Evolutionary conservation across 169 alveolate genomes (phyloP).

Genomic region (Plasmodium fragile): DNA sequence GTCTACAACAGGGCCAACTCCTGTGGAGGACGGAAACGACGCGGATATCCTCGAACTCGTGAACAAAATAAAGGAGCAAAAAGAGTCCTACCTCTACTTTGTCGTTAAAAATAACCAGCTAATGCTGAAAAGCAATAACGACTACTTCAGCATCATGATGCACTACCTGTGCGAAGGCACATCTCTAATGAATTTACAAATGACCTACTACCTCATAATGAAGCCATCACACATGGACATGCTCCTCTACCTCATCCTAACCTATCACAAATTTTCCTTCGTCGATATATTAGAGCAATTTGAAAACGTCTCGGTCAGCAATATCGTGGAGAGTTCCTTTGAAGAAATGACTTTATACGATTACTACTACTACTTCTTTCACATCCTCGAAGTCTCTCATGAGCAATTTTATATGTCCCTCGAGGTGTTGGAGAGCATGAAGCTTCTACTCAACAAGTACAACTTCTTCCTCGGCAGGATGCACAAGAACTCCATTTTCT

Average conservation of each 20-base stretch:
- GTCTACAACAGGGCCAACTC: background rate
- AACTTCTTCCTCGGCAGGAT: conserved; percentile 46
- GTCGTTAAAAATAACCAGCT: conserved; percentile 42
- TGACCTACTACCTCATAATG: conserved; percentile 44
- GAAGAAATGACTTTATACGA: conserved; percentile 65
- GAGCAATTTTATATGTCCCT: conserved; percentile 66
- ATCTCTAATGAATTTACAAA: background rate
- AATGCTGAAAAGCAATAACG: conserved; percentile 45
- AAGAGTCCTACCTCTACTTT: conserved; percentile 62
- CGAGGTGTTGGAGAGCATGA: conserved; percentile 53
- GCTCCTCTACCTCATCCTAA: conserved; percentile 46
- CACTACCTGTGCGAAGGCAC: conserved; percentile 57
- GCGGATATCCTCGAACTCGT: background rate
- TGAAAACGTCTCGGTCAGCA: conserved; percentile 29
- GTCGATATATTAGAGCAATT: conserved; percentile 45
- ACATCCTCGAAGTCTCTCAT: conserved; percentile 53
- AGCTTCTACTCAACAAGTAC: conserved; percentile 24
- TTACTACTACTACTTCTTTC: conserved; percentile 51
- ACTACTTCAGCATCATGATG: conserved; percentile 73
- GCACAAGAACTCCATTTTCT: conserved; percentile 63
- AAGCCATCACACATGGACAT: conserved; percentile 64
- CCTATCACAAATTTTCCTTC: conserved; percentile 53
- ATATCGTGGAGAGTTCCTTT: conserved; percentile 44
- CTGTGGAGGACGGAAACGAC: background rate
- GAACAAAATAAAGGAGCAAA: conserved; percentile 44